Percentiles rank a stretch among this genome's conserved stretches.
Evolutionary conservation across 2,329 filamentous ascomycete species (phyloP).

Genomic region (Cercospora sp.): DNA sequence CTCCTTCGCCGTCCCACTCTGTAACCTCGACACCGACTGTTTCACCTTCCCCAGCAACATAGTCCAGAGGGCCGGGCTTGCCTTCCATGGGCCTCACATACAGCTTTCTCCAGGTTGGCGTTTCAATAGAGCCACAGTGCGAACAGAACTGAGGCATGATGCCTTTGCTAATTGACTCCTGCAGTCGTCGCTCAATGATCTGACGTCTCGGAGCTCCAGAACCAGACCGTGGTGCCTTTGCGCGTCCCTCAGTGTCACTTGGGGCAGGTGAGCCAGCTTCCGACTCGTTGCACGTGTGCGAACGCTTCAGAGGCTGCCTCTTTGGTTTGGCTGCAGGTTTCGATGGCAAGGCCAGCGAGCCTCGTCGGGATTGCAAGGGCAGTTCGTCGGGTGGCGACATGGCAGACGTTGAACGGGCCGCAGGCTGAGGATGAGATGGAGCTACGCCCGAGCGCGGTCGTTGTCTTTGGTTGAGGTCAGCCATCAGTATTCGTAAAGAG

Average conservation of each 20-base stretch:
- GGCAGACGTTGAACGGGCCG: conserved; percentile 9
- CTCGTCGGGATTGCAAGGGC: conserved; percentile 28
- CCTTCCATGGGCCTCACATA: conserved; percentile 76
- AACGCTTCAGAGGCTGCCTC: conserved; percentile 37
- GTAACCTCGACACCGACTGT: conserved; percentile 73
- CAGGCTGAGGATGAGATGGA: not conserved
- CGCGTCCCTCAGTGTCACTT: conserved; percentile 37
- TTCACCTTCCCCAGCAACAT: conserved; percentile 69
- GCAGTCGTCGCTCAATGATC: conserved; percentile 57
- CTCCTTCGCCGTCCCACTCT: conserved; percentile 62
- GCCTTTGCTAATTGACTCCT: conserved; percentile 67
- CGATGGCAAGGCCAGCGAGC: conserved; percentile 40
- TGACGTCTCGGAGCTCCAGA: conserved; percentile 66
- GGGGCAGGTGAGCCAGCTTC: conserved; percentile 41
- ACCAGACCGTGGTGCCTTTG: conserved; percentile 37
- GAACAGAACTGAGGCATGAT: conserved; percentile 84
- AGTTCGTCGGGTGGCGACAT: conserved; percentile 20
- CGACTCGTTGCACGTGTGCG: conserved; percentile 32
- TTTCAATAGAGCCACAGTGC: conserved; percentile 94
- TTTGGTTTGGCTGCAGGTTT: conserved; percentile 35
- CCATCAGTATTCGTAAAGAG: not conserved
- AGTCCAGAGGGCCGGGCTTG: conserved; percentile 67
- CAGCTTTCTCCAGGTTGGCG: conserved; percentile 92
- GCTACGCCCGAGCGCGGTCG: not conserved
- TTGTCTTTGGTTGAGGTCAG: conserved; percentile 10